Evolutionary conservation across 306 rosid genomes (phyloP).

Genomic region (Pueraria montana): DNA sequence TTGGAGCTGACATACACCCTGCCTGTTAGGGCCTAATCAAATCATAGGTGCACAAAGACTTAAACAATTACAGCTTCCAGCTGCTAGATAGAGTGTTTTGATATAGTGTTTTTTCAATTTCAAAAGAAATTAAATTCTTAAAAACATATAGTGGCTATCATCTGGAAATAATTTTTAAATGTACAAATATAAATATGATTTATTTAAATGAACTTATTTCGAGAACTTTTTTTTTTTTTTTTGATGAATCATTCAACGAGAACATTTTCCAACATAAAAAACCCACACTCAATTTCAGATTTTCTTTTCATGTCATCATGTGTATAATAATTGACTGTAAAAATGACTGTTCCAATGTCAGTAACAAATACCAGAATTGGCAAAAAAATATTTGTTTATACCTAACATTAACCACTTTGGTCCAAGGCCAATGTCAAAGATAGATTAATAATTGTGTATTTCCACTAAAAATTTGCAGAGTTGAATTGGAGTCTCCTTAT

Average conservation of each 20-base stretch:
- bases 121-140: background rate
- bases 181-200: background rate
- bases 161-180: background rate
- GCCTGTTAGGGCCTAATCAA: background rate
- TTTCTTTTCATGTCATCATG: conserved; percentile 5
- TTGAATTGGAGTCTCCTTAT: background rate
- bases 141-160: background rate
- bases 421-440: background rate
- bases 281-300: background rate
- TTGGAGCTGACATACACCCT: background rate
- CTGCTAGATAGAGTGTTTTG: background rate
- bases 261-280: background rate
- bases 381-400: background rate
- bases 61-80: background rate
- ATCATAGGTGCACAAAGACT: background rate
- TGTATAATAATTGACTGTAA: background rate
- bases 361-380: background rate
- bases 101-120: background rate
- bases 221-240: background rate
- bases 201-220: background rate
- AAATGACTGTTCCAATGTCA: background rate
- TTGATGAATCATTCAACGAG: background rate
- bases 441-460: background rate
- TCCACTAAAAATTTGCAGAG: background rate
- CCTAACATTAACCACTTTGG: background rate